A percentile compares a stretch with the other conserved stretches of the same genome.
These are phyloP conservation scores for Echeveria elegans DNA, from an alignment of 164 flowering plant genomes.

Conservation along the genomic window DNA sequence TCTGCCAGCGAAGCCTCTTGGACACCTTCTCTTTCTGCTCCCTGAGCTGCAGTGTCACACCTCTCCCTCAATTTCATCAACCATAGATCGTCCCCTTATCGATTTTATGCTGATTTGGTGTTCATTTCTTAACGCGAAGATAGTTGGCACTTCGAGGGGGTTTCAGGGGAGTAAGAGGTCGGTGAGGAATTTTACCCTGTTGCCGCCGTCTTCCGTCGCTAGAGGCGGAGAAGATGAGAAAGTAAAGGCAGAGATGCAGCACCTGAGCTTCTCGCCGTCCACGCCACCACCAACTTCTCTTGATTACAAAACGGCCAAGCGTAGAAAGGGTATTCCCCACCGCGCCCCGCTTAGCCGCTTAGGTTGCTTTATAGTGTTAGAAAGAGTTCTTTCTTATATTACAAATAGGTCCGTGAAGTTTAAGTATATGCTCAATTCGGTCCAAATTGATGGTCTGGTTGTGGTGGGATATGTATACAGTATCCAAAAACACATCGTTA, in stretches of 20 bases:
- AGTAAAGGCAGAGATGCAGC: not conserved
- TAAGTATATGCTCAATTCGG: not conserved
- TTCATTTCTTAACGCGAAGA: not conserved
- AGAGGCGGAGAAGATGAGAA: not conserved
- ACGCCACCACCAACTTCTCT: slow-evolving; percentile 5
- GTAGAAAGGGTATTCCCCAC: slow-evolving; percentile 11
- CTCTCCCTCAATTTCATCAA: not conserved
- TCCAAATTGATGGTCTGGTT: not conserved
- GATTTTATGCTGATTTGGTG: not conserved
- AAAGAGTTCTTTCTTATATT: not conserved
- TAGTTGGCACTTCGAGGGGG: not conserved
- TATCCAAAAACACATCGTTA: not conserved
- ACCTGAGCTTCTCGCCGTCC: slow-evolving; percentile 9
- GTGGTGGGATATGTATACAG: not conserved
- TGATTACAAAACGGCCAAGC: slow-evolving; percentile 3
- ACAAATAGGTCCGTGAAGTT: not conserved
- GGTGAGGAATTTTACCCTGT: not conserved
- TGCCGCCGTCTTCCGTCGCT: not conserved
- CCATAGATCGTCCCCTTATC: not conserved
- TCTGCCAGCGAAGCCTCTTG: slow-evolving; percentile 61
- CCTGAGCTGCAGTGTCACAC: slow-evolving; percentile 63
- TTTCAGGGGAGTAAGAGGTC: not conserved
- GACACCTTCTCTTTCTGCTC: slow-evolving; percentile 78
- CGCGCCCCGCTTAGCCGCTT: slow-evolving; percentile 5
- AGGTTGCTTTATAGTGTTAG: not conserved